Evolutionary conservation across 2,329 filamentous ascomycete genomes (phyloP).

Genomic region (Ciborinia camelliae): DNA sequence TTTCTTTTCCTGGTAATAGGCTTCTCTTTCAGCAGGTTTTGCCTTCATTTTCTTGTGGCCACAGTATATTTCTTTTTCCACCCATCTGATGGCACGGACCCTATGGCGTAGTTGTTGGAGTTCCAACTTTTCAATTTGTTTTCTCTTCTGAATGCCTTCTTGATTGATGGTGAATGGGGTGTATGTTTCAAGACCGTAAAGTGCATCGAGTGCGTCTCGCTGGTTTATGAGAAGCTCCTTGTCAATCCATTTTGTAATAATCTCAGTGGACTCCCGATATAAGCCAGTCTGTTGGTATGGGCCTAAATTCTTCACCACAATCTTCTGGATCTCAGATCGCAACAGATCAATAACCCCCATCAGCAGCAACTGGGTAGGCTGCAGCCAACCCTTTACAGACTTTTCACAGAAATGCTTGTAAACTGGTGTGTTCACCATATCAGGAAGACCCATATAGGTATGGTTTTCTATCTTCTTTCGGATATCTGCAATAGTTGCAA

Average conservation of each 20-base stretch:
- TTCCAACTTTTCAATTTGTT: constrained; percentile 45
- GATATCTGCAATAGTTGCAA: constrained; percentile 42
- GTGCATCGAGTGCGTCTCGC: neutral
- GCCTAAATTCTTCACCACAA: constrained; percentile 17
- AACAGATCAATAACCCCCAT: constrained; percentile 48
- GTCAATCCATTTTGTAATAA: constrained; percentile 23
- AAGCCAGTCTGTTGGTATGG: constrained; percentile 23
- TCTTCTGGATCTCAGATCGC: constrained; percentile 36
- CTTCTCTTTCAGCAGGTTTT: constrained; percentile 8
- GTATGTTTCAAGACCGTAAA: constrained; percentile 24
- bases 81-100: constrained; percentile 46
- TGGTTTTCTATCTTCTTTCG: constrained; percentile 53
- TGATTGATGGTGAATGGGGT: constrained; percentile 25
- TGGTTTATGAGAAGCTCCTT: constrained; percentile 15
- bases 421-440: constrained; percentile 56
- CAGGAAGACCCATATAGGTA: constrained; percentile 56
- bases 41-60: neutral
- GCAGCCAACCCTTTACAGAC: constrained; percentile 57
- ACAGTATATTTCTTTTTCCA: constrained; percentile 15
- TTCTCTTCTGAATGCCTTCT: constrained; percentile 46
- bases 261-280: constrained; percentile 13
- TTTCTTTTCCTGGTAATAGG: constrained; percentile 11
- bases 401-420: constrained; percentile 56
- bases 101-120: constrained; percentile 49
- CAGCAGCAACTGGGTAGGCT: constrained; percentile 47